These are phyloP conservation scores for Auricularia sp. DNA, from an alignment of 768 basidiomycete species.

Conservation along the genomic window DNA sequence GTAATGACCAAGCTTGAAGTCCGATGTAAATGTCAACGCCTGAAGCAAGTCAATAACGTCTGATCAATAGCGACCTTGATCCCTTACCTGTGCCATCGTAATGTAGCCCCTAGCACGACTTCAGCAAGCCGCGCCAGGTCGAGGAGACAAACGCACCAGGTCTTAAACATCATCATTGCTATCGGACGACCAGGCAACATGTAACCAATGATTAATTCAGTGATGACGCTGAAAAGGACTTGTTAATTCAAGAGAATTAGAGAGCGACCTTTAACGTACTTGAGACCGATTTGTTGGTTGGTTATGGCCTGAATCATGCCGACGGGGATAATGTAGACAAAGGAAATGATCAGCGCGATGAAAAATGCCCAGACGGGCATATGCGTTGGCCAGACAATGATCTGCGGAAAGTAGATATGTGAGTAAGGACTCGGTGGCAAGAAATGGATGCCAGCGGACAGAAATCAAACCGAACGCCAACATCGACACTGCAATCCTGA, in stretches of 20 bases:
- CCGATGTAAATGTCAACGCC: conserved; percentile 24
- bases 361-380: conserved; percentile 70
- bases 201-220: conserved; percentile 27
- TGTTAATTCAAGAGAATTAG: neutral
- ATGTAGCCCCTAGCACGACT: conserved; percentile 24
- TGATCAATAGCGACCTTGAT: too few relatives aligned
- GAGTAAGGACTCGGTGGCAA: conserved; percentile 12
- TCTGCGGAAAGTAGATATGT: neutral
- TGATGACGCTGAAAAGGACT: conserved; percentile 17
- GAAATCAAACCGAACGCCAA: conserved; percentile 57
- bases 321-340: conserved; percentile 20
- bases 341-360: conserved; percentile 16
- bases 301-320: conserved; percentile 34
- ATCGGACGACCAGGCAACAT: conserved; percentile 23
- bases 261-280: conserved; percentile 8
- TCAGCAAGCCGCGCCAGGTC: neutral
- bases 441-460: conserved; percentile 36
- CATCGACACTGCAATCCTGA: conserved; percentile 36
- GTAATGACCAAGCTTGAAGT: conserved; percentile 33
- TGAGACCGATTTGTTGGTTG: conserved; percentile 23
- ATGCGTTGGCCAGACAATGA: conserved; percentile 54
- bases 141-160: conserved; percentile 9
- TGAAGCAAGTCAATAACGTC: too few relatives aligned
- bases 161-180: conserved; percentile 27
- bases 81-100: conserved; percentile 16